Evolutionary conservation across 2,329 filamentous ascomycete species (phyloP).

Genomic region (Xylaria sp.): DNA sequence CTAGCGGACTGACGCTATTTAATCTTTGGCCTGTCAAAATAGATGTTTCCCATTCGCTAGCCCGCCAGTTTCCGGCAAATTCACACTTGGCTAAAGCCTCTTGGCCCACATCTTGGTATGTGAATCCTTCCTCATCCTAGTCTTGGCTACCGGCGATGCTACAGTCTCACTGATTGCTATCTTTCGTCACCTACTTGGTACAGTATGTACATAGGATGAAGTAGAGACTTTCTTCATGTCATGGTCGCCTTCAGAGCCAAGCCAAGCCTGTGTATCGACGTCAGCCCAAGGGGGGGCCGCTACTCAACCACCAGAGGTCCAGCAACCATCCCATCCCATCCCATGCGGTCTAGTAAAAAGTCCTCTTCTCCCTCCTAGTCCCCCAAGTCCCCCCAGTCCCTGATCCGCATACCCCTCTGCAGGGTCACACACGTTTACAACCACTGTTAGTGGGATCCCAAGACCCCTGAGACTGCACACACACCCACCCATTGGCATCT

Average conservation of each 20-base stretch:
- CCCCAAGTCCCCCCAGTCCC: neutral
- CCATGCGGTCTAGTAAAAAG: neutral
- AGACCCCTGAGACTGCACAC: constrained; percentile 1
- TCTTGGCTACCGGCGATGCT: neutral
- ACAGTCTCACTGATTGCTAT: constrained; percentile 11
- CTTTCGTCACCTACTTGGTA: neutral
- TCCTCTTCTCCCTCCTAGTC: neutral
- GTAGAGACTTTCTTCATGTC: constrained; percentile 22
- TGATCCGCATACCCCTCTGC: neutral
- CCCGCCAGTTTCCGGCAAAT: neutral
- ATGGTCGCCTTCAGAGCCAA: neutral
- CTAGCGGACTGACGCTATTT: neutral
- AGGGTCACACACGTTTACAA: neutral
- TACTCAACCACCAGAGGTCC: neutral
- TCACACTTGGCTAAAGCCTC: constrained; percentile 3
- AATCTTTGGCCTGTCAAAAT: neutral
- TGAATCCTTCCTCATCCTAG: neutral
- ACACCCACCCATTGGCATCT: constrained; percentile 19
- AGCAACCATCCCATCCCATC: neutral
- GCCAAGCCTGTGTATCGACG: constrained; percentile 2
- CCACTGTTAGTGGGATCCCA: neutral
- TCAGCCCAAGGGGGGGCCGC: neutral
- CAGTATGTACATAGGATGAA: too few relatives aligned
- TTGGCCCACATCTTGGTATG: neutral
- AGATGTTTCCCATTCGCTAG: constrained; percentile 14